Percentiles rank a stretch among this genome's conserved stretches.
These are phyloP conservation scores for Verticillium tricorpus DNA, from an alignment of 2,329 filamentous ascomycete species.

Conservation along the genomic window DNA sequence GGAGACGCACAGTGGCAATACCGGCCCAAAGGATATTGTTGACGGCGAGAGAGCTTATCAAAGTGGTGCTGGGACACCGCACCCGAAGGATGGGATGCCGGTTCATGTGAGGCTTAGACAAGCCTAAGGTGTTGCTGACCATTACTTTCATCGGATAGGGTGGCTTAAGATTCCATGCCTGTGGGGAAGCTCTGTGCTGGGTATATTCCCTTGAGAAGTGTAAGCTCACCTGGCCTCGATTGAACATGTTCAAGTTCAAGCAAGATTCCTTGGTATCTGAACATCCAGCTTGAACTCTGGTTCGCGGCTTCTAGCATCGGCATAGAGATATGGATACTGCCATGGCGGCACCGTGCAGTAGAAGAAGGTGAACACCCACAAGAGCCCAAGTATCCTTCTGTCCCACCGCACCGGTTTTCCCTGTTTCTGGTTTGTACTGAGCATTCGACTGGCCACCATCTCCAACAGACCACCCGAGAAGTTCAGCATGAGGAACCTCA, in stretches of 20 bases:
- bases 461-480: constrained; percentile 3
- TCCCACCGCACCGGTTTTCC: not conserved
- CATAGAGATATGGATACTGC: not conserved
- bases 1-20: not conserved
- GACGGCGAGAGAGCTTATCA: not conserved
- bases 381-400: not conserved
- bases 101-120: not conserved
- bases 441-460: not conserved
- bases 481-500: constrained; percentile 5
- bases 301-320: not conserved
- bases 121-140: not conserved
- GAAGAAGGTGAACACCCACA: constrained; percentile 2
- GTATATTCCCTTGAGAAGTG: not conserved
- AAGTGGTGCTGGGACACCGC: not conserved
- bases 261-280: not conserved
- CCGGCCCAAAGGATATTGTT: not conserved
- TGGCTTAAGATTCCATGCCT: no score
- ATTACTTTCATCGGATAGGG: not conserved
- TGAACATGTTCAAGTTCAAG: not conserved
- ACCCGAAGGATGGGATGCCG: not conserved
- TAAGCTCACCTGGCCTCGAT: not conserved
- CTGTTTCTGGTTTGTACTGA: not conserved
- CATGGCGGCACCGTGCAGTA: constrained; percentile 1
- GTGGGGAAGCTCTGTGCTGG: no score
- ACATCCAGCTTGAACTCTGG: not conserved